Conservation (phyloP, 192 early-diverging fungal species). For the Rhizoclosmatium globosum region DNA sequence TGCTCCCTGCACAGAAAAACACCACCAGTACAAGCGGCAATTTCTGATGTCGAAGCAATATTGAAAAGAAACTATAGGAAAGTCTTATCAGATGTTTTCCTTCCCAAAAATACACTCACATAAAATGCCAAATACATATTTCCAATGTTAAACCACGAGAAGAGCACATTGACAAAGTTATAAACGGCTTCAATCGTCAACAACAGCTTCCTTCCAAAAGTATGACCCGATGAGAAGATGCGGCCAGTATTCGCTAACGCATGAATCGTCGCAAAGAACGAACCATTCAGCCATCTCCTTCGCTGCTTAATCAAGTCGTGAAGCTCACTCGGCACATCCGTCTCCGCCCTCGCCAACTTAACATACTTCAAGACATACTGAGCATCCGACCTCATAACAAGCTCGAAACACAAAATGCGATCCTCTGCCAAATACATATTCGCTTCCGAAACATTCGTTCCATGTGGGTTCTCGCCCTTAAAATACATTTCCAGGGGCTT, state of each 20-base stretch:
- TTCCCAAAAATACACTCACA: constrained; percentile 16
- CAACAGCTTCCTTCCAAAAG: too few species aligned
- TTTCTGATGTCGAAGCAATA: not conserved
- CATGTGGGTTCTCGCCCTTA: constrained; percentile 89
- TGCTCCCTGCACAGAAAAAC: constrained; percentile 45
- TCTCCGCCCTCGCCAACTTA: constrained; percentile 85
- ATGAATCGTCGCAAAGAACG: constrained; percentile 93
- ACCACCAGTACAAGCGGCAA: constrained; percentile 13
- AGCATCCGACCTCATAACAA: constrained; percentile 83
- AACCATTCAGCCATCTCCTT: constrained; percentile 95
- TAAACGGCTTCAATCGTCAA: too few species aligned
- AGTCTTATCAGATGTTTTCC: not conserved
- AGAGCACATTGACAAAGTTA: too few species aligned
- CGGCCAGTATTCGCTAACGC: constrained; percentile 79
- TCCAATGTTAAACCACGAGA: too few species aligned
- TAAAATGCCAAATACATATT: too few species aligned
- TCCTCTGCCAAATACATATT: constrained; percentile 95
- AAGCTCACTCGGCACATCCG: constrained; percentile 91
- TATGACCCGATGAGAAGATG: constrained; percentile 81
- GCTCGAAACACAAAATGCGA: constrained; percentile 95
- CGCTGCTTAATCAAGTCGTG: constrained; percentile 96
- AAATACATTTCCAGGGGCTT: constrained; percentile 84
- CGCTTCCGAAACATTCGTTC: constrained; percentile 81
- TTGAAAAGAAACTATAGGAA: constrained; percentile 33
- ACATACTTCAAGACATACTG: constrained; percentile 89